Conservation (phyloP, 1,284 basidiomycete species). For the Austroboletus niveus region DNA sequence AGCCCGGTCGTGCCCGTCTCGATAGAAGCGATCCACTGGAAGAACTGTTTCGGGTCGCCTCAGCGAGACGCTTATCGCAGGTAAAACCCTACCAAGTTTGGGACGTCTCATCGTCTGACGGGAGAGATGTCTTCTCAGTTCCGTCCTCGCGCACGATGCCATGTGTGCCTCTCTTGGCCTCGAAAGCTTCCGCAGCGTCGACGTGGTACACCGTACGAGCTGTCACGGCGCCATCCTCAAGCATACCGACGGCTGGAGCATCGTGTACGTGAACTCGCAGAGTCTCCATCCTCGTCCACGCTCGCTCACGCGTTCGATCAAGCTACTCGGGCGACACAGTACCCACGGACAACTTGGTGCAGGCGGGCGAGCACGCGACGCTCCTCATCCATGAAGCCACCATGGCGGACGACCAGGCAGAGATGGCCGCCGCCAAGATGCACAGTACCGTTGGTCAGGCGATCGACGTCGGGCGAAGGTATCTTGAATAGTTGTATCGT, state of each 20-base stretch:
- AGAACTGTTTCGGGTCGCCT: constrained; percentile 29
- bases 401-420: constrained; percentile 75
- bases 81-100: constrained; percentile 3
- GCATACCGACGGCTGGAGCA: constrained; percentile 75
- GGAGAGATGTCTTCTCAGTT: constrained; percentile 8
- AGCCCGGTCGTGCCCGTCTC: constrained; percentile 55
- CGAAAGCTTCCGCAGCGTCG: constrained; percentile 57
- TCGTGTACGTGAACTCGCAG: constrained; percentile 51
- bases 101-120: background rate
- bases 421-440: constrained; percentile 74
- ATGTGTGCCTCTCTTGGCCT: constrained; percentile 56
- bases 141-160: constrained; percentile 31
- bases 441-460: constrained; percentile 93
- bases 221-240: constrained; percentile 73
- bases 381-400: constrained; percentile 94
- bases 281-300: too few species aligned
- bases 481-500: background rate
- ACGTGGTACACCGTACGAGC: constrained; percentile 70
- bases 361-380: constrained; percentile 68
- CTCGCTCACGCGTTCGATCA: background rate
- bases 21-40: constrained; percentile 55
- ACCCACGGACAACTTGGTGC: constrained; percentile 69
- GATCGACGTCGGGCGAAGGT: constrained; percentile 72
- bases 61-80: background rate
- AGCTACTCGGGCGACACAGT: constrained; percentile 88